Base-by-base conservation (phyloP, 352 stramenopile genomes). In the Globisporangium paddicum region DNA sequence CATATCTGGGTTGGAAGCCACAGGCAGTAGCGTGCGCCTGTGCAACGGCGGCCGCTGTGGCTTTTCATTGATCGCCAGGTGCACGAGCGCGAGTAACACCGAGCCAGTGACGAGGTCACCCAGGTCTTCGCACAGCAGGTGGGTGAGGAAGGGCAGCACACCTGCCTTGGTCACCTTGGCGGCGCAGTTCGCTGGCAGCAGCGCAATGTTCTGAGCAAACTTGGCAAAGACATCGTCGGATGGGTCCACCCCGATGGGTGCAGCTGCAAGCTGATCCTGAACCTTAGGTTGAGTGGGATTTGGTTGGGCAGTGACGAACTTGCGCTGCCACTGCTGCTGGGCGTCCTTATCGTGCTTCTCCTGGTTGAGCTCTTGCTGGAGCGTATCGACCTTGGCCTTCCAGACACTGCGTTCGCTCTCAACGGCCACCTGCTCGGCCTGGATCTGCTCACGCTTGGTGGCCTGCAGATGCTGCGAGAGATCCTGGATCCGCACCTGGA, bases 281-380 rank as follows among this genome's bases (percentile, higher is more conserved):
- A 50, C n/a, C 21, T 48, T n/a, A n/a, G n/a, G n/a, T n/a, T n/a
- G n/a, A n/a, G n/a, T 16, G 26, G 26, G 26, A 41, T 49, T 23
- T 21, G 53, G 14, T 10, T 37, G 9, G 8, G 32, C 13, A 2
- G 26, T 10, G 34, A 68, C 69, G 35, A 89, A 89, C 55, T 76
- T 75, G 26, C 38, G 37, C 8, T 83, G 77, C 82, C 80, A 92
- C 16, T 60, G 53, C 11, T 77, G 82, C 42, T 92, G 78, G 0
- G 77, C 79, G 53, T 86, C 75, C 62, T 90, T 86, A 56, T 86
- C 77, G 60, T 89, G 82, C 38, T 72, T 77, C 55, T 89, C 75
- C 55, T 85, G 69, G 26, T 82, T 63, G 3, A 90, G 65, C 34
- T 88, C 68, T 10, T 48, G 23, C 47, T 88, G 60, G 9, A 92